Evolutionary conservation across 106 monocot species (phyloP), one percentile per base, ranked within the genome.

Genomic region (Ottelia alismoides): DNA sequence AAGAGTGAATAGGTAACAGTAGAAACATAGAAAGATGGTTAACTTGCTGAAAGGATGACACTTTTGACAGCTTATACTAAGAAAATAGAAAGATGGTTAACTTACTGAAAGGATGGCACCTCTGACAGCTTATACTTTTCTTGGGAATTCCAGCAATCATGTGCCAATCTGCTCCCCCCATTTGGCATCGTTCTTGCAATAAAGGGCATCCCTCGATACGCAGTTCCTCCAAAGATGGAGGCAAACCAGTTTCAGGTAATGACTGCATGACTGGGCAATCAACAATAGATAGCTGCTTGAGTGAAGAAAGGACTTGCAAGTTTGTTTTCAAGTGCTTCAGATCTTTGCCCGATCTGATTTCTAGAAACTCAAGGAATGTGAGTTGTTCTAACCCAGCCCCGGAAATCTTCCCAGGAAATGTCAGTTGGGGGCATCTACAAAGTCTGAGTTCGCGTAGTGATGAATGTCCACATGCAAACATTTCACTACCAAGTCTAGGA

Each of bases 141-240:
- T 27, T 18, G 14, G 53, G 53, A 27, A 53, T 53, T 11, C 4
- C 12, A 53, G 53, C 11, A 27, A 53, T 53, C 53, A 16, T 53
- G 2, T 3, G 1, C 26, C 23, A 53, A 27, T 53, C 53, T 27
- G 11, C 17, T 27, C 53, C 53, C 16, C 27, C 27, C 3, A 11
- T 53, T 14, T 27, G 53, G 27, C 53, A 53, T 27, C 53, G n/a
- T 4, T 53, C 53, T 23, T 53, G 26, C 53, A 53, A 53, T 12
- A 14, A 16, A 11, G 53, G 53, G 27, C 53, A 53, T 53, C 53
- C 53, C 12, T 53, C 53, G 28, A 53, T 53, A 14, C 53, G 26
- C 12, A 53, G 7, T 53, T 53, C 16, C 2, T 53, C 53, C 12
- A 53, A 11, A 11, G 53, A 53, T 1, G 17, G 28, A 2, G 53